Evolutionary conservation across 2,329 filamentous ascomycete genomes (phyloP), one percentile per base, ranked within the genome.

Genomic region (Exutisphaerella laricina): DNA sequence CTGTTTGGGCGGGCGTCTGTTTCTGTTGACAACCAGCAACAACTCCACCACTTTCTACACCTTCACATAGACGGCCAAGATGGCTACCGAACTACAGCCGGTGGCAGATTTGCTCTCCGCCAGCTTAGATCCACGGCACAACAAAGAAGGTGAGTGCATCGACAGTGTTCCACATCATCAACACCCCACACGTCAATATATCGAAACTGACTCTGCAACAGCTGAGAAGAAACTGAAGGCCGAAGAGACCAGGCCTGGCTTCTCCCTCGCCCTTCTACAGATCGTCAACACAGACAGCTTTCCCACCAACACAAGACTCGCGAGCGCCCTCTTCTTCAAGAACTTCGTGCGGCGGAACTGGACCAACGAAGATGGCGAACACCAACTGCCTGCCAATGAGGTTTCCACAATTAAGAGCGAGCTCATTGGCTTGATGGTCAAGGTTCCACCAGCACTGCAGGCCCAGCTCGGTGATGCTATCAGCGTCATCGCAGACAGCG

Each of bases 261-360:
- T 94, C 72, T 94, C 90, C 12, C 75, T 97, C 49, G 55, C 66
- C 42, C 80, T 98, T 41, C 84, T 98, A 39, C 88, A 90, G 58
- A 94, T 97, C 61, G 88, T 95, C 58, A 87, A 85, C 51, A 80
- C 84, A 54, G 78, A 82, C 44, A 71, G 77, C 30, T 78, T 84
- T 51, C 82, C 87, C 29, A 69, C 75, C 53, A 90, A 86, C 58
- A 92, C 86, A 48, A 82, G 92, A 50, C 80, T 98, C 30, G 80
- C 90, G 5, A 87, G 85, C 58, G 87, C 92, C 20, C 76, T 98
- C 47, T 92, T 86, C 71, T 98, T 98, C 78, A 98, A 98, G 71
- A 98, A 98, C 72, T 94, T 95, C 67, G 88, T 98, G 61, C 85
- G 85, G 66, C 80, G 85, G 62, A 92, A 88, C 73, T 98, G 94